Base-by-base conservation (phyloP, 2,329 filamentous ascomycete species). In the Pyrenophora graminea region DNA sequence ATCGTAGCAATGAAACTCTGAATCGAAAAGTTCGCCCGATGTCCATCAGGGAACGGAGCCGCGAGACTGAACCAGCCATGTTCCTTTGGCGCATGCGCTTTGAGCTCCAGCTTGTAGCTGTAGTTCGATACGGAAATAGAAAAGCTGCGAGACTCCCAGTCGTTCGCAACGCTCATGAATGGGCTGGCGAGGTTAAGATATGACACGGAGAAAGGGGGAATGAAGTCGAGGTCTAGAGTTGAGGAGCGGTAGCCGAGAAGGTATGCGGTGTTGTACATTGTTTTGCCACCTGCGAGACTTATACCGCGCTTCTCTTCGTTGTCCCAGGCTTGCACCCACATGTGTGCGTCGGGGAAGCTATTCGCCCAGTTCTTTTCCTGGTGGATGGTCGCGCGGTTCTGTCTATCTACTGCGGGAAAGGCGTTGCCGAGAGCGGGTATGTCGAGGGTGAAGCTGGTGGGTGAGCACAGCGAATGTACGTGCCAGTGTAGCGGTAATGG, bases 331-430 rank as follows among this genome's bases (percentile, higher is more conserved):
- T 72, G 69, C 15, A 72, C 58, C 70, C 70, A 72, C 55, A 72
- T 68, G 39, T 73, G 78, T 15, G 76, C 71, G 2, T 72, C 67
- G 0, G 77, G 77, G 56, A 80, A 80, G 23, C 69, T 73, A 34
- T 66, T 65, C 1, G 77, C 78, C 77, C 77, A 81, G 56, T 81
- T 81, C 64, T 81, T 81, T 57, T 81, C 79, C 45, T 79, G 73
- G 57, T 81, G 78, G 1, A 80, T 71, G 2, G 63, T 67, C 3
- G 75, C 77, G 2, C 45, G 56, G 38, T 74, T 77, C 23, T 56
- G 53, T 64, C 67, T 46, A 43, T 68, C 49, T 41, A 27, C n/a
- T 45, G 56, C 6, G 59, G 64, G 51, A 3, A 63, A 57, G 1
- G 51, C 47, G 56, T 62, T 32, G 9, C 53, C 58, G 3, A 68